A percentile compares a stretch with the other conserved stretches of the same genome.
Conservation (phyloP, 768 basidiomycete genomes). For the Suillus decipiens region DNA sequence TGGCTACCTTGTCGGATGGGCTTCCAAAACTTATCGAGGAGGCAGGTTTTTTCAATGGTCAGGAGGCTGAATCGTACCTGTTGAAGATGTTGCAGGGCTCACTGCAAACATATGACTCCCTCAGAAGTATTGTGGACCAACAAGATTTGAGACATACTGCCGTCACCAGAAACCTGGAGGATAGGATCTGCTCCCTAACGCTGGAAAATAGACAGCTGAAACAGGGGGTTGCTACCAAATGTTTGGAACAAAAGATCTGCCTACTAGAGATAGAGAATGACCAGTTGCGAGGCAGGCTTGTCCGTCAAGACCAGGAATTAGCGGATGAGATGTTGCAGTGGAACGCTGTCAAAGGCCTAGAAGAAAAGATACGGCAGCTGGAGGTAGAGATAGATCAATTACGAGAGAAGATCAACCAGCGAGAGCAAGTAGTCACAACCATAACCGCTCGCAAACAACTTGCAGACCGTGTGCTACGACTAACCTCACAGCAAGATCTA, state of each 20-base stretch:
- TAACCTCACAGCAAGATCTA: too few species aligned
- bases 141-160: not conserved
- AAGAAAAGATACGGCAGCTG: too few species aligned
- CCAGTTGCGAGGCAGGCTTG: not conserved
- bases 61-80: not conserved
- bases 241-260: not conserved
- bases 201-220: not conserved
- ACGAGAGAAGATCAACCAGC: too few species aligned
- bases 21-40: not conserved
- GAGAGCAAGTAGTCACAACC: too few species aligned
- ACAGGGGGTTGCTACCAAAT: not conserved
- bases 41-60: too few species aligned
- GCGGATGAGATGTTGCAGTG: not conserved
- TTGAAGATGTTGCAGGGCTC: not conserved
- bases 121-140: not conserved
- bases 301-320: not conserved
- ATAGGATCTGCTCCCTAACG: not conserved
- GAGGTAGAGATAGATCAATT: too few species aligned
- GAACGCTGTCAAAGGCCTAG: too few species aligned
- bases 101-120: not conserved
- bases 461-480: too few species aligned
- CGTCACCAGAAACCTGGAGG: not conserved
- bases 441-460: too few species aligned
- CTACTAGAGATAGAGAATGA: not conserved
- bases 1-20: not conserved